Percentiles rank a stretch among this genome's conserved stretches.
These are phyloP conservation scores for Colletotrichum sp. DNA, from an alignment of 2,329 filamentous ascomycete genomes.

Conservation along the genomic window DNA sequence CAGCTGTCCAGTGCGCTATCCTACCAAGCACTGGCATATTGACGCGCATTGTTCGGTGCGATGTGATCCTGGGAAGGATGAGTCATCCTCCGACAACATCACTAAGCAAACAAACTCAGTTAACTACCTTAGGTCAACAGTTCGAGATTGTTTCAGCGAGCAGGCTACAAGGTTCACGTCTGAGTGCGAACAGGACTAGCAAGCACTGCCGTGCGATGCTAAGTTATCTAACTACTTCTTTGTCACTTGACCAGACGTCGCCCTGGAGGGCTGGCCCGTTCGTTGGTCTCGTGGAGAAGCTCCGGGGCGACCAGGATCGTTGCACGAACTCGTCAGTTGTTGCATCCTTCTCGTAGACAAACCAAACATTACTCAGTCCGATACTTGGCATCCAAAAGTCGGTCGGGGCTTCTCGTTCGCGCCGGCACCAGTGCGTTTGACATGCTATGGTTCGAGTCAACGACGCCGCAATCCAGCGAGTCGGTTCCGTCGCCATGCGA, in stretches of 20 bases:
- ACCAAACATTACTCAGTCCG: background rate
- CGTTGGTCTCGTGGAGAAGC: background rate
- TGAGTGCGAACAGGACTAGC: too few species aligned
- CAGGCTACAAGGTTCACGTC: too few species aligned
- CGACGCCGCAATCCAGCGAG: background rate
- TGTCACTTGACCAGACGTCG: background rate
- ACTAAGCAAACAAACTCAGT: too few species aligned
- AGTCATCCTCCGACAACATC: too few species aligned
- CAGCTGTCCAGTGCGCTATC: too few species aligned
- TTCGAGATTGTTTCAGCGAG: too few species aligned
- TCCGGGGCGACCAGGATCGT: background rate
- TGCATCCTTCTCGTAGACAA: background rate
- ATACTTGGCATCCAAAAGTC: background rate
- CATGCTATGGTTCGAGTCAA: background rate
- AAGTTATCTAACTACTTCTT: fast-evolving
- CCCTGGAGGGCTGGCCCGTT: fast-evolving
- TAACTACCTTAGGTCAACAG: too few species aligned
- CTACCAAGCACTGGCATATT: too few species aligned
- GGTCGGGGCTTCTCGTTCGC: background rate
- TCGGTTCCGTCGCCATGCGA: background rate
- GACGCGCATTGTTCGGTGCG: too few species aligned
- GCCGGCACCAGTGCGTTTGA: background rate
- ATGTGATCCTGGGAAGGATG: too few species aligned
- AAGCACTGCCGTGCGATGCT: background rate
- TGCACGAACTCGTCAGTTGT: background rate